Base-by-base conservation (phyloP, 169 alveolate genomes). In the Theileria orientalis region DNA sequence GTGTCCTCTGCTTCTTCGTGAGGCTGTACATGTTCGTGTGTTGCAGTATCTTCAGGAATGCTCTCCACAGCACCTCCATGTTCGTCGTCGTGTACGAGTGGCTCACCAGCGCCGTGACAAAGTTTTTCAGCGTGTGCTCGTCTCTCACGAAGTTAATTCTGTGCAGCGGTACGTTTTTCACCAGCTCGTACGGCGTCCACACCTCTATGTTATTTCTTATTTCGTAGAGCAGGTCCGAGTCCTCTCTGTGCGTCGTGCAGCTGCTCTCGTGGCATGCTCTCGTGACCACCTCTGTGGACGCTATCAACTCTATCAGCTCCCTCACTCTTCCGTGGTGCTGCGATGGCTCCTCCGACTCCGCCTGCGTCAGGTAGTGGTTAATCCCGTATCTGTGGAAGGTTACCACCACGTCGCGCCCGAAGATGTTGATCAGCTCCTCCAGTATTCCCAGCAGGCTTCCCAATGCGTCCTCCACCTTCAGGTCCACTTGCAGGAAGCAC, bases 31-130 rank as follows among this genome's bases (percentile, higher is more conserved):
- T n/a, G 19, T 33, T 57, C 19, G 47, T 19, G 42, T 3, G 19
- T 25, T 57, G 67, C 42, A 57, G 21, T 57, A 57, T 57, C 32
- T 63, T 63, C n/a, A 63, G 13, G 14, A 27, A 63, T 42, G 73
- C 57, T 9, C 23, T 42, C 73, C 73, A 63, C 23, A 63, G 11
- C n/a, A 32, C n/a, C 33, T 57, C 2, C 33, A 57, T 19, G 67
- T 57, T 19, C 21, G 67, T 57, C 21, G 67, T 5, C n/a, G 67
- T 32, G 67, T 23, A 57, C 47, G 67, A 30, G 27, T 57, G 41
- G 49, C 46, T 30, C 6, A 57, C 67, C 46, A 57, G 41, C 11
- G 67, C n/a, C 33, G 3, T 57, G 49, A 57, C 33, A 57, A 57
- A 57, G 8, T 30, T 35, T 19, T 30, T 25, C 33, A 57, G n/a